These are phyloP conservation scores for Ceratobasidium sp. DNA, from an alignment of 1,284 basidiomycete genomes.

Conservation along the genomic window DNA sequence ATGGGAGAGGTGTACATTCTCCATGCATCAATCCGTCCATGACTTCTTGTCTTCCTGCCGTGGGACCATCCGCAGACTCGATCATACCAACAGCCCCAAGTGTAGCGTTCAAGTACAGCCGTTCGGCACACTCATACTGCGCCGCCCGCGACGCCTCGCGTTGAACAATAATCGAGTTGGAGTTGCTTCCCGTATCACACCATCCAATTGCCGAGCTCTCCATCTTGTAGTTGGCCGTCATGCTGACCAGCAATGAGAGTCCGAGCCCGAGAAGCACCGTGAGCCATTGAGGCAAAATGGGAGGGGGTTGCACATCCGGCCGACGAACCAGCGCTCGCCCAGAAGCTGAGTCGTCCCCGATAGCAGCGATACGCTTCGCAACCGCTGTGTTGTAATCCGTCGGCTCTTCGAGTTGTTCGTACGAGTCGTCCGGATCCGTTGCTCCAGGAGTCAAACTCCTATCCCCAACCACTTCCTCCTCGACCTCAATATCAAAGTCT, in stretches of 20 bases:
- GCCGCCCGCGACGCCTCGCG: conserved; percentile 46
- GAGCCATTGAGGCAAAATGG: conserved; percentile 50
- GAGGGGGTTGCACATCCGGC: conserved; percentile 44
- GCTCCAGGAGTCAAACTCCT: conserved; percentile 32
- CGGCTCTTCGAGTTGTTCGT: conserved; percentile 54
- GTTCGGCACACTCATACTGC: conserved; percentile 31
- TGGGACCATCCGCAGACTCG: background rate
- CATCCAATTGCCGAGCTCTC: conserved; percentile 58
- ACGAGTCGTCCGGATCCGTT: conserved; percentile 53
- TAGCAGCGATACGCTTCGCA: conserved; percentile 47
- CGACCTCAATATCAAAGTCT: conserved; percentile 39
- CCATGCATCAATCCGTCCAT: conserved; percentile 49
- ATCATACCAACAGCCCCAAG: conserved; percentile 17
- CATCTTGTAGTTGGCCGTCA: conserved; percentile 53
- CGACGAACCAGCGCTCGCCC: conserved; percentile 36
- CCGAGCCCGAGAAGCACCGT: conserved; percentile 47
- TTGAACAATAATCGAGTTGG: conserved; percentile 55
- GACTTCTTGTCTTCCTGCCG: conserved; percentile 13
- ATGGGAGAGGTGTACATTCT: conserved; percentile 64
- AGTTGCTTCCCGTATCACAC: conserved; percentile 57
- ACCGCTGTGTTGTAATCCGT: conserved; percentile 45
- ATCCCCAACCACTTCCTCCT: conserved; percentile 50
- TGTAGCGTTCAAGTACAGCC: conserved; percentile 27
- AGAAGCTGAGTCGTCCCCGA: conserved; percentile 48
- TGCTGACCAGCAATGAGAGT: conserved; percentile 48